phyloP scores from a whole-genome alignment of 805 yeast species.

The Hanseniaspora vineae region DNA sequence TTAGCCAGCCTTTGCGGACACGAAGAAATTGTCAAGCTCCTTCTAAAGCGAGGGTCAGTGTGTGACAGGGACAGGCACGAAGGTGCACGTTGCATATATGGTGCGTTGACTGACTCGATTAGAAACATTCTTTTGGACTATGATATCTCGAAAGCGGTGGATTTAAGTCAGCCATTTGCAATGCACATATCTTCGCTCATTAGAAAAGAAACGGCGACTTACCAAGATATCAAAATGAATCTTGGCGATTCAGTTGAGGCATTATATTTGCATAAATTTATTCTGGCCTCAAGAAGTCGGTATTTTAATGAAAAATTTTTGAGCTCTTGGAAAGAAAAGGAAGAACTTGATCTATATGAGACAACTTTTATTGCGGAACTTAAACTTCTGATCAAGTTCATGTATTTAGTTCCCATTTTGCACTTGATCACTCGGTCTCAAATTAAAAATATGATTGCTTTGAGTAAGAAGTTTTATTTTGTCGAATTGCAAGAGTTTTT shows the following conservation, averaged over 20 bases:
- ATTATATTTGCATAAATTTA: constrained; percentile 28
- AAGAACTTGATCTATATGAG: constrained; percentile 10
- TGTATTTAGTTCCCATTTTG: constrained; percentile 29
- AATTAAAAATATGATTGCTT: constrained; percentile 15
- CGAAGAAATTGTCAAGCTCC: constrained; percentile 42
- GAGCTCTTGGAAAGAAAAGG: constrained; percentile 14
- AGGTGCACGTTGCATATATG: constrained; percentile 68
- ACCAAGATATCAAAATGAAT: constrained; percentile 17
- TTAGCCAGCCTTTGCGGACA: constrained; percentile 71
- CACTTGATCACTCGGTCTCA: constrained; percentile 25
- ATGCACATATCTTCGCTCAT: constrained; percentile 42
- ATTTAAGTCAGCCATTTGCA: constrained; percentile 59
- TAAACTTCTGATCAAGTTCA: constrained; percentile 18
- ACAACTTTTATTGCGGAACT: constrained; percentile 14
- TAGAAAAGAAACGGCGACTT: constrained; percentile 10
- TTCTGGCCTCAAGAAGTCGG: constrained; percentile 27
- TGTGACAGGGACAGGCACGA: constrained; percentile 75
- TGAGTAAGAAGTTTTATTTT: constrained; percentile 26
- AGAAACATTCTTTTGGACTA: constrained; percentile 42
- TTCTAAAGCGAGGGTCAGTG: constrained; percentile 55
- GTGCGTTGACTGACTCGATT: constrained; percentile 59
- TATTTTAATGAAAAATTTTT: constrained; percentile 18
- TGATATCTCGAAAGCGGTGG: constrained; percentile 59
- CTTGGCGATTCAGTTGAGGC: constrained; percentile 6
- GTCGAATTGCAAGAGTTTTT: constrained; percentile 27